phyloP scores from a whole-genome alignment of 768 basidiomycete genomes.

The Hemileccinum impolitum region DNA sequence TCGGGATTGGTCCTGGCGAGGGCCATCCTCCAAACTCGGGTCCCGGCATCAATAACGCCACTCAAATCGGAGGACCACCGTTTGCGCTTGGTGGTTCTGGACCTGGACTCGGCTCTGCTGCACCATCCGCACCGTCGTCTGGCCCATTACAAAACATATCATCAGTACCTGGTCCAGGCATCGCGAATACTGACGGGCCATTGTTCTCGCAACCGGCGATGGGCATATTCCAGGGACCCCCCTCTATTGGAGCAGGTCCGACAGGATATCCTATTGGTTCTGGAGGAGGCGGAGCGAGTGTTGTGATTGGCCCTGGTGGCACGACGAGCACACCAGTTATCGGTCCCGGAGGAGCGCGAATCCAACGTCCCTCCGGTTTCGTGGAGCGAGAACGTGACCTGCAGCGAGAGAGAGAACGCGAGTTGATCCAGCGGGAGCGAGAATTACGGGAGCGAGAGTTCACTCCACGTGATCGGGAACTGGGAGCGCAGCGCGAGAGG shows the following conservation, averaged over 20 bases:
- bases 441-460: slow-evolving; percentile 24
- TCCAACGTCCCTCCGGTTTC: slow-evolving; percentile 22
- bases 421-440: slow-evolving; percentile 28
- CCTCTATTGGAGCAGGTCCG: slow-evolving; percentile 18
- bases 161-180: slow-evolving; percentile 12
- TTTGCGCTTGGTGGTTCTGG: background rate
- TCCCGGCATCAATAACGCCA: slow-evolving; percentile 5
- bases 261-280: slow-evolving; percentile 22
- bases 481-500: slow-evolving; percentile 21
- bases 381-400: slow-evolving; percentile 32
- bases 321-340: slow-evolving; percentile 14
- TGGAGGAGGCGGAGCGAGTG: slow-evolving; percentile 16
- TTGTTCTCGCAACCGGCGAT: slow-evolving; percentile 25
- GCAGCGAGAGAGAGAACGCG: slow-evolving; percentile 25
- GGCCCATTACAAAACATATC: slow-evolving; percentile 10
- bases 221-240: slow-evolving; percentile 26
- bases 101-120: slow-evolving; percentile 2
- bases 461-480: slow-evolving; percentile 20
- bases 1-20: slow-evolving; percentile 17
- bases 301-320: slow-evolving; percentile 27
- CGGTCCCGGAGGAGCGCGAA: slow-evolving; percentile 19
- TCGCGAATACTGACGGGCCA: slow-evolving; percentile 12
- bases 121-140: slow-evolving; percentile 1
- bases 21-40: slow-evolving; percentile 15
- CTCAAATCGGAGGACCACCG: slow-evolving; percentile 10